Percentiles rank a stretch among this genome's conserved stretches.
These are phyloP conservation scores for Ceriops tagal DNA, from an alignment of 345 rosid species.

Conservation along the genomic window DNA sequence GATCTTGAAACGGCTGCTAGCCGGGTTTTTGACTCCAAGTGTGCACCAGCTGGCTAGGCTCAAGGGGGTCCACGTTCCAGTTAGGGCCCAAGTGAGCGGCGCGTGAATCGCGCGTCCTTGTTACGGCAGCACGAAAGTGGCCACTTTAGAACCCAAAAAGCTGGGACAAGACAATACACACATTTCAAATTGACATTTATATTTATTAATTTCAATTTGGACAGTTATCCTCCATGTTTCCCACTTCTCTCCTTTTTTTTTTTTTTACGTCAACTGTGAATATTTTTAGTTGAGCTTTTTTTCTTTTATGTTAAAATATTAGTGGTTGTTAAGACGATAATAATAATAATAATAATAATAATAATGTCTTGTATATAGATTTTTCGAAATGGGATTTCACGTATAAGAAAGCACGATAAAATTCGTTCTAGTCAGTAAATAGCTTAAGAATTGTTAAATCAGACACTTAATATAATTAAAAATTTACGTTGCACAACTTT, in stretches of 20 bases:
- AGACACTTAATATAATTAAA: too few relatives aligned
- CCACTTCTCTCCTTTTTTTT: too few relatives aligned
- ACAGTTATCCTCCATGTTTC: too few relatives aligned
- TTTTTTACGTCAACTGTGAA: too few relatives aligned
- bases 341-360: not conserved
- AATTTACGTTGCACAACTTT: too few relatives aligned
- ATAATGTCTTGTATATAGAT: not conserved
- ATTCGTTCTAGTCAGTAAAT: too few relatives aligned
- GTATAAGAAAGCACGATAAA: too few relatives aligned
- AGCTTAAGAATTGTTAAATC: too few relatives aligned
- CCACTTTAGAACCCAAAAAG: not conserved
- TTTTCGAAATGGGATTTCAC: not conserved
- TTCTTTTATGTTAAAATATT: not conserved
- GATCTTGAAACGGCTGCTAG: not conserved
- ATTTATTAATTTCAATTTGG: too few relatives aligned
- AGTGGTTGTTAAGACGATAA: not conserved
- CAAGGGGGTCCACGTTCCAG: conserved; percentile 13
- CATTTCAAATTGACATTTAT: too few relatives aligned
- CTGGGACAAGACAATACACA: not conserved
- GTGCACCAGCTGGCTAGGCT: not conserved
- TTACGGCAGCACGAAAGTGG: not conserved
- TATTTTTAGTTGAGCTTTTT: not conserved
- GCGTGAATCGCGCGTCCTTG: conserved; percentile 18
- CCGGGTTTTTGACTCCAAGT: not conserved
- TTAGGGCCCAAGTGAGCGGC: not conserved